These are phyloP conservation scores for Haematococcus lacustris DNA, from an alignment of 139 green algal species.

Conservation along the genomic window DNA sequence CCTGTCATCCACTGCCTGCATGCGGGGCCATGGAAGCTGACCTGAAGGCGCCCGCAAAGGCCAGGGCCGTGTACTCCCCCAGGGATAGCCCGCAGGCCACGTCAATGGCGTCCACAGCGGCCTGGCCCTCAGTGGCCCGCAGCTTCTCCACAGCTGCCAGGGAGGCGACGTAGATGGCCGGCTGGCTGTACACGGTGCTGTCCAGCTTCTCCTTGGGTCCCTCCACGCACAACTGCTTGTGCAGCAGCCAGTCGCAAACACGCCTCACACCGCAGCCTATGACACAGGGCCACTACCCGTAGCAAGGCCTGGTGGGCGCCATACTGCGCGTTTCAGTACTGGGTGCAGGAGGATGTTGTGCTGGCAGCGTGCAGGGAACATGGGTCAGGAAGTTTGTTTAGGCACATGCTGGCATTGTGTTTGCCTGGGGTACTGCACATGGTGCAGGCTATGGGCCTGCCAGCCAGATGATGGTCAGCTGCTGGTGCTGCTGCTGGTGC, in stretches of 20 bases:
- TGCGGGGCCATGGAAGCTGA: too few species aligned
- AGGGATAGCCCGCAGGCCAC: conserved; percentile 83
- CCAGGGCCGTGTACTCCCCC: conserved; percentile 97
- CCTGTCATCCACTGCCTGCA: too few species aligned
- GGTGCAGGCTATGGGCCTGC: neutral
- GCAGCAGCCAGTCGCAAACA: neutral
- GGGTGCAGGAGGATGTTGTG: too few species aligned
- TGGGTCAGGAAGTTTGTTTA: too few species aligned
- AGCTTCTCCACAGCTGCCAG: conserved; percentile 96
- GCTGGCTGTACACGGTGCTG: conserved; percentile 89
- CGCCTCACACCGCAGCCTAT: too few species aligned
- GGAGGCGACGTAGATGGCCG: conserved; percentile 93
- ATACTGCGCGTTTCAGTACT: too few species aligned
- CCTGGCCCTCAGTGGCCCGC: conserved; percentile 62
- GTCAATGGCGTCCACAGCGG: conserved; percentile 66
- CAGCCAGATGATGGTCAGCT: too few species aligned
- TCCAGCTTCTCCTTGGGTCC: conserved; percentile 96
- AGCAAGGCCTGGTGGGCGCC: too few species aligned
- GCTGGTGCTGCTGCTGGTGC: neutral
- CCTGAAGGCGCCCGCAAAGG: conserved; percentile 78
- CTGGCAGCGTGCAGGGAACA: too few species aligned
- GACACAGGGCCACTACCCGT: too few species aligned
- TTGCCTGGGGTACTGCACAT: neutral
- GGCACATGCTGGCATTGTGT: neutral
- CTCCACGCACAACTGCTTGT: conserved; percentile 46